These are phyloP conservation scores for Agapanthus africanus DNA, from an alignment of 106 monocot genomes.

Conservation along the genomic window DNA sequence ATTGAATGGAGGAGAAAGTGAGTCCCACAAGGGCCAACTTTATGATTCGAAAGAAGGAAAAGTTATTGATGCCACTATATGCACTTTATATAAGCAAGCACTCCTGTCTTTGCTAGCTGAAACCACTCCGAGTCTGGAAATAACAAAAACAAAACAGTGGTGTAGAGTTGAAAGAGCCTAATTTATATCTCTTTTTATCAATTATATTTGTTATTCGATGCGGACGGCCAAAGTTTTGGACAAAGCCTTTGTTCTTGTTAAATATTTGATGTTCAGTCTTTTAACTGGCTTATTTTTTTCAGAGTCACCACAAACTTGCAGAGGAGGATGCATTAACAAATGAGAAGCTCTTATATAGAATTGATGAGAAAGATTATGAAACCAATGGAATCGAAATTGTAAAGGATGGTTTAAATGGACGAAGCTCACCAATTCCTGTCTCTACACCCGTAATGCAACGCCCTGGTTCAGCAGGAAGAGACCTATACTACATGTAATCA, in stretches of 20 bases:
- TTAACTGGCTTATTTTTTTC: constrained; percentile 4
- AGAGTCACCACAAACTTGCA: constrained; percentile 8
- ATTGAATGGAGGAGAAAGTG: too few relatives aligned
- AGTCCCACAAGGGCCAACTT: too few relatives aligned
- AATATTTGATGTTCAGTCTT: too few relatives aligned
- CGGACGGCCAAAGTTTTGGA: too few relatives aligned
- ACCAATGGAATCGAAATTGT: constrained; percentile 8
- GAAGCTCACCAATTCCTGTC: constrained; percentile 66
- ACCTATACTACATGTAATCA: constrained; percentile 74
- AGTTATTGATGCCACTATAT: too few relatives aligned
- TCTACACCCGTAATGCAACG: constrained; percentile 4
- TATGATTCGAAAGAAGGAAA: too few relatives aligned
- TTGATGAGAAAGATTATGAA: constrained; percentile 9
- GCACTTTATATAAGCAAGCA: too few relatives aligned
- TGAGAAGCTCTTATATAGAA: constrained; percentile 7
- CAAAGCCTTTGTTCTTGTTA: too few relatives aligned
- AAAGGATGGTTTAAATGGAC: background rate
- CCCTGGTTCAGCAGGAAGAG: constrained; percentile 27
- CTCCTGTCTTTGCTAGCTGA: too few relatives aligned
- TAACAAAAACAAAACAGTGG: too few relatives aligned
- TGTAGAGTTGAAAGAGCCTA: too few relatives aligned
- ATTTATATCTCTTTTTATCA: background rate
- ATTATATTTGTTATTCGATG: background rate
- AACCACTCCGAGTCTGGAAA: too few relatives aligned
- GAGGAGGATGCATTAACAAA: constrained; percentile 17